Conservation (phyloP, 306 rosid genomes). For the Alnus rubra region DNA sequence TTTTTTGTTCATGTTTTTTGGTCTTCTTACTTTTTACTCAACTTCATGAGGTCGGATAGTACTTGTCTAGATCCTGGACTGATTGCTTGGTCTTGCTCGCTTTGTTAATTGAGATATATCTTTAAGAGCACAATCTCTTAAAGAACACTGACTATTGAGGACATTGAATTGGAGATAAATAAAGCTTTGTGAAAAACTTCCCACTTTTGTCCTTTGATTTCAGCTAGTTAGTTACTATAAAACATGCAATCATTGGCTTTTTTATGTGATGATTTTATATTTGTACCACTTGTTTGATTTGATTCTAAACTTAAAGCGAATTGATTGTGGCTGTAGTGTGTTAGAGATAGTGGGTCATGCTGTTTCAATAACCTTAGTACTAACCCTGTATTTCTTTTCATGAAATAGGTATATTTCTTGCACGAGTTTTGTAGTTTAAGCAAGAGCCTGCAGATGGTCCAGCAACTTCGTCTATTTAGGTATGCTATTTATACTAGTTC, state of each 20-base stretch:
- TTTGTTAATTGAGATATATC: background rate
- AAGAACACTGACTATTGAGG: background rate
- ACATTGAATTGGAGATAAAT: no score
- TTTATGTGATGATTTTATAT: background rate
- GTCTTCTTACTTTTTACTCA: background rate
- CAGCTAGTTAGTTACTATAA: background rate
- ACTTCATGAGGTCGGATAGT: background rate
- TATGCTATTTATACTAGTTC: conserved; percentile 38
- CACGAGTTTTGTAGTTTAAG: conserved; percentile 90
- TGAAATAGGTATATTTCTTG: conserved; percentile 74
- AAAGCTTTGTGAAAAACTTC: no score
- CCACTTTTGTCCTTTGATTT: background rate
- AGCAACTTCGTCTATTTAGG: conserved; percentile 91
- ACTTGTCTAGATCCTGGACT: background rate
- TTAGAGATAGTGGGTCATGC: conserved; percentile 6
- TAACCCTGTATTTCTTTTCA: background rate
- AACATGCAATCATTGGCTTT: background rate
- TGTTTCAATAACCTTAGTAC: background rate
- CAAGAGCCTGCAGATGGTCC: conserved; percentile 94
- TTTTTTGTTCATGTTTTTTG: background rate
- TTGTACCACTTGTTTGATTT: background rate
- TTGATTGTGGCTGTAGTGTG: background rate
- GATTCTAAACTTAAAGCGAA: background rate
- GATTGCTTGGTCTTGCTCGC: background rate
- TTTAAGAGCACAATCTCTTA: background rate